Evolutionary conservation across 441 rosid species (phyloP).

Genomic region (Arabidopsis hybrid): DNA sequence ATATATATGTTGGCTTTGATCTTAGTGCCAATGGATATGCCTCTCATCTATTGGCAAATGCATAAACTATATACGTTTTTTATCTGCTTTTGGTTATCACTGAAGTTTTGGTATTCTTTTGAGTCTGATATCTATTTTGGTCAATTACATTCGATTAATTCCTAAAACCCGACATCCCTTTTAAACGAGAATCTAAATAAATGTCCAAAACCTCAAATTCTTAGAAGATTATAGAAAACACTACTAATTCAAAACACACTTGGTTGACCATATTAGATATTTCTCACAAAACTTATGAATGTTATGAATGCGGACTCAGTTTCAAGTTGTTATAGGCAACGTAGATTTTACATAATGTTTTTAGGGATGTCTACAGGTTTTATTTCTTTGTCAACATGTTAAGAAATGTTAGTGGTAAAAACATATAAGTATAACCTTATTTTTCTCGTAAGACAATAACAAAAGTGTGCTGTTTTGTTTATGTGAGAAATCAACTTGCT

Average conservation of each 20-base stretch:
- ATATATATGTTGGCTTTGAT: not conserved
- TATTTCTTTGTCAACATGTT: not conserved
- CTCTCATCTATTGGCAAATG: not conserved
- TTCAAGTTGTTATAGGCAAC: slow-evolving; percentile 17
- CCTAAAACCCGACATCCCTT: not conserved
- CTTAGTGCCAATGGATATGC: not conserved
- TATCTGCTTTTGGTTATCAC: not conserved
- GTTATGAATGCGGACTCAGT: not conserved
- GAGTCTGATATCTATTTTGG: not conserved
- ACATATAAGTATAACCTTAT: not conserved
- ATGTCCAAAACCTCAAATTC: not conserved
- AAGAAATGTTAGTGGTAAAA: slow-evolving; percentile 6
- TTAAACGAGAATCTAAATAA: not conserved
- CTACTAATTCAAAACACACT: not conserved
- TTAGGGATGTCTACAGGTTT: not conserved
- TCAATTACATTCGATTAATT: not conserved
- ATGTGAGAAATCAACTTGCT: slow-evolving; percentile 33
- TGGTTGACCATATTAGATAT: not conserved
- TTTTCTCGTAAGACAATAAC: not conserved
- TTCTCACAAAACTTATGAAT: not conserved
- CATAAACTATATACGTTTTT: not conserved
- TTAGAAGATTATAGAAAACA: not conserved
- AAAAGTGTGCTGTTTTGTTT: slow-evolving; percentile 16
- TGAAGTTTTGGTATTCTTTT: not conserved
- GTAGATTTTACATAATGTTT: slow-evolving; percentile 5